phyloP scores from a whole-genome alignment of 306 rosid genomes.

The Spatholobus suberectus region DNA sequence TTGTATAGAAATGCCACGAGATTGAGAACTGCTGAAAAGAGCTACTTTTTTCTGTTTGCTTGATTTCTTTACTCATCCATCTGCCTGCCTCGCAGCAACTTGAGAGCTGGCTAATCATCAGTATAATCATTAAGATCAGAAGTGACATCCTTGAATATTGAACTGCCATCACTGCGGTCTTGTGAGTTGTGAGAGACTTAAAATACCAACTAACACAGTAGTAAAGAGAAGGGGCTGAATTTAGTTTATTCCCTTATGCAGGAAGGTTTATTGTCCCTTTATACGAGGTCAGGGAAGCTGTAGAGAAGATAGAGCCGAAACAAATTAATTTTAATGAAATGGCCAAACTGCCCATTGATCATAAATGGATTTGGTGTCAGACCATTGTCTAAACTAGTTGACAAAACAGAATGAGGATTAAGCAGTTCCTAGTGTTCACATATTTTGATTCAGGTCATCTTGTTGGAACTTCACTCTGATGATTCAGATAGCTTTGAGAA shows the following conservation, averaged over 20 bases:
- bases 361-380: conserved; percentile 26
- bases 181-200: conserved; percentile 23
- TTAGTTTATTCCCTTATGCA: conserved; percentile 43
- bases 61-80: conserved; percentile 48
- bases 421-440: conserved; percentile 1
- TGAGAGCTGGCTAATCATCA: conserved; percentile 61
- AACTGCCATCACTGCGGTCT: conserved; percentile 54
- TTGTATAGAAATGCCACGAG: conserved; percentile 57
- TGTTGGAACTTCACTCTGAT: conserved; percentile 15
- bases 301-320: conserved; percentile 59
- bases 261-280: conserved; percentile 42
- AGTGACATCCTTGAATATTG: conserved; percentile 54
- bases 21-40: conserved; percentile 45
- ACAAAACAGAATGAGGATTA: conserved; percentile 17
- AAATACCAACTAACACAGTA: conserved; percentile 14
- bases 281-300: conserved; percentile 50
- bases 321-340: conserved; percentile 45
- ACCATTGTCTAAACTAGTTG: conserved; percentile 31
- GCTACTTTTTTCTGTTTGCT: conserved; percentile 42
- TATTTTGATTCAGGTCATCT: neutral
- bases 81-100: conserved; percentile 51
- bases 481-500: conserved; percentile 18
- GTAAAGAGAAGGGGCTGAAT: conserved; percentile 39
- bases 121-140: conserved; percentile 56
- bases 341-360: conserved; percentile 59